Evolutionary conservation across 2,329 filamentous ascomycete species (phyloP).

Genomic region (Aspergillus hortae): DNA sequence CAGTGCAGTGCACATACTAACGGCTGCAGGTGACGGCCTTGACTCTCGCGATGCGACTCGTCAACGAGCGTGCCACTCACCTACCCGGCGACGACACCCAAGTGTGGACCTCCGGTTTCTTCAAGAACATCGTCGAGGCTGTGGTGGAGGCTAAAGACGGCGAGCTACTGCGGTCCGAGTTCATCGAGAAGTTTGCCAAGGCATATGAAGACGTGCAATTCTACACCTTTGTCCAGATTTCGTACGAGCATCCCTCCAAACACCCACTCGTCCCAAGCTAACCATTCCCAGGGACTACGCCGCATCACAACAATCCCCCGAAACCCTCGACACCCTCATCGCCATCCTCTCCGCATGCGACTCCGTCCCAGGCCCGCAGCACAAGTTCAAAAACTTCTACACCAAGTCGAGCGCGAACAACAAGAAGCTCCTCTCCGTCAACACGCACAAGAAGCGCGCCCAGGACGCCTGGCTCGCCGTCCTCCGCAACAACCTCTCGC

Average conservation of each 20-base stretch:
- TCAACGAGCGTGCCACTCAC: constrained; percentile 73
- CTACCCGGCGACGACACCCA: constrained; percentile 60
- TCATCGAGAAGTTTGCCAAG: constrained; percentile 72
- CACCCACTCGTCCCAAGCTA: neutral
- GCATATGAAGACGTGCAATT: constrained; percentile 81
- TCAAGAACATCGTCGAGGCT: constrained; percentile 61
- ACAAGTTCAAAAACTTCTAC: constrained; percentile 37
- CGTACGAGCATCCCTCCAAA: constrained; percentile 52
- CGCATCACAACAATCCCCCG: constrained; percentile 20
- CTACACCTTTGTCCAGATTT: constrained; percentile 72
- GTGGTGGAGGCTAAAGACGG: constrained; percentile 58
- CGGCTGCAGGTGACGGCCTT: constrained; percentile 60
- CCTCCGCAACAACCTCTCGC: constrained; percentile 61
- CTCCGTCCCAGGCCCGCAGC: constrained; percentile 55
- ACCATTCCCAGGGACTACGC: constrained; percentile 32
- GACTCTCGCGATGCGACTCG: constrained; percentile 74
- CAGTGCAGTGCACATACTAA: constrained; percentile 10
- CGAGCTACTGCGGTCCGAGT: constrained; percentile 64
- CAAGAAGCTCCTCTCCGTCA: constrained; percentile 64
- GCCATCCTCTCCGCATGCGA: constrained; percentile 53
- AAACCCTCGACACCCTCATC: constrained; percentile 34
- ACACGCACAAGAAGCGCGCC: constrained; percentile 71
- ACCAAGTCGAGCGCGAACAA: constrained; percentile 58
- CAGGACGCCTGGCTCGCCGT: constrained; percentile 85
- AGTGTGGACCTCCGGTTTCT: constrained; percentile 65